These are phyloP conservation scores for Xylariaceae sp. DNA, from an alignment of 2,329 filamentous ascomycete species.

Conservation along the genomic window DNA sequence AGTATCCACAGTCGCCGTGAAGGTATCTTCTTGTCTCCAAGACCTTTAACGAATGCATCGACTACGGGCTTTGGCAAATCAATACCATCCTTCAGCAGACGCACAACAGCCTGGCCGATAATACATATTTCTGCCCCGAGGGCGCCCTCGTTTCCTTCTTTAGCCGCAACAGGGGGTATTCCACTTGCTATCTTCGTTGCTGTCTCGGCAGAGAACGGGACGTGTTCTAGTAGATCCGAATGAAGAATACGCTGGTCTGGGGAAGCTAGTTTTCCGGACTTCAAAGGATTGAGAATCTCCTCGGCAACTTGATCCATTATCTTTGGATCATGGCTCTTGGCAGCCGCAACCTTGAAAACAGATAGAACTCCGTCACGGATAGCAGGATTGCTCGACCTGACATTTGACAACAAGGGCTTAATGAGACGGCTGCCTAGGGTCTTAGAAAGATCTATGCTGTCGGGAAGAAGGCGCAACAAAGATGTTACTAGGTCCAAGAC, in stretches of 20 bases:
- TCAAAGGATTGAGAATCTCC: slow-evolving; percentile 79
- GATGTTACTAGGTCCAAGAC: slow-evolving; percentile 78
- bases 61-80: slow-evolving; percentile 67
- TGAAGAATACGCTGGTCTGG: slow-evolving; percentile 84
- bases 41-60: slow-evolving; percentile 77
- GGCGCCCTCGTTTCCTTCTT: slow-evolving; percentile 88
- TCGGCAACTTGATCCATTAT: slow-evolving; percentile 70
- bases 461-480: slow-evolving; percentile 70
- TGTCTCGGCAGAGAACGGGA: slow-evolving; percentile 62
- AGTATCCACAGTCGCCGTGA: slow-evolving; percentile 81
- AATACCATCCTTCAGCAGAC: slow-evolving; percentile 62
- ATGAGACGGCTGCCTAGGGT: slow-evolving; percentile 72
- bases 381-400: slow-evolving; percentile 82
- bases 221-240: slow-evolving; percentile 73
- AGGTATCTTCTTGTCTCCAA: slow-evolving; percentile 80
- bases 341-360: slow-evolving; percentile 70
- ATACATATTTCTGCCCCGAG: slow-evolving; percentile 74
- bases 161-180: slow-evolving; percentile 70
- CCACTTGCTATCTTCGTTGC: slow-evolving; percentile 68
- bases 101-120: slow-evolving; percentile 66
- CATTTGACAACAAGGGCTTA: slow-evolving; percentile 85
- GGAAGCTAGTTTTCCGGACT: slow-evolving; percentile 78
- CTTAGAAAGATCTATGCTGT: slow-evolving; percentile 74
- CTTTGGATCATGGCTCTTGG: slow-evolving; percentile 50
- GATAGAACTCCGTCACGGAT: slow-evolving; percentile 77